phyloP scores from a whole-genome alignment of 306 rosid genomes.

The Quercus ilex region DNA sequence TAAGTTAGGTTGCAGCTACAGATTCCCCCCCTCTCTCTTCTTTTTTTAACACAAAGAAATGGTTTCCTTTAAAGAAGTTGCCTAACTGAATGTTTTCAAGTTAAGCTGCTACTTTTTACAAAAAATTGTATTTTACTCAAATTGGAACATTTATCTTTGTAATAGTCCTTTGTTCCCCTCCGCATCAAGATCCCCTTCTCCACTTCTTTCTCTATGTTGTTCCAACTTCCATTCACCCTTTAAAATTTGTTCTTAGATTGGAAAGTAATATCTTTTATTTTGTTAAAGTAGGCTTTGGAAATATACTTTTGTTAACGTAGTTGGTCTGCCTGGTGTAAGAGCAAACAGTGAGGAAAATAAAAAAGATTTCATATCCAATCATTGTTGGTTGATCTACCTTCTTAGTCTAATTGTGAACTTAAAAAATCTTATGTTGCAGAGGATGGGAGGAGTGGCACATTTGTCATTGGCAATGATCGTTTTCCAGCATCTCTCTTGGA shows the following conservation, averaged over 20 bases:
- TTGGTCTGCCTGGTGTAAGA: background rate
- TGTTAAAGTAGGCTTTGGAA: background rate
- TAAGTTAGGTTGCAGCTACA: background rate
- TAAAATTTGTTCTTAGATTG: background rate
- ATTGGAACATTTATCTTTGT: background rate
- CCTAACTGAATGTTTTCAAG: background rate
- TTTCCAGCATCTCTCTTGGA: conserved; percentile 84
- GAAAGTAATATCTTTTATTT: background rate
- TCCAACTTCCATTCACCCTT: background rate
- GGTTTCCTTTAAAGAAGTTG: background rate
- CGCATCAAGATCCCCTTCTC: background rate
- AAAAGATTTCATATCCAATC: background rate
- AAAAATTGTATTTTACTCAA: background rate
- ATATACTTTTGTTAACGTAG: background rate
- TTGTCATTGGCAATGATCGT: conserved; percentile 56
- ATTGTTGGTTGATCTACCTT: background rate
- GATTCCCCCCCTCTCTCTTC: no score
- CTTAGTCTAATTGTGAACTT: background rate
- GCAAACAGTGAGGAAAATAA: background rate
- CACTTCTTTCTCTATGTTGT: background rate
- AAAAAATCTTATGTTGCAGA: conserved; percentile 28
- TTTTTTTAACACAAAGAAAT: background rate
- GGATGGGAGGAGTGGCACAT: conserved; percentile 61
- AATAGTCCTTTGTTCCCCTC: background rate
- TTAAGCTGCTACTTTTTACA: background rate